phyloP scores from a whole-genome alignment of 192 early-diverging fungal species.

The Podila verticillata region DNA sequence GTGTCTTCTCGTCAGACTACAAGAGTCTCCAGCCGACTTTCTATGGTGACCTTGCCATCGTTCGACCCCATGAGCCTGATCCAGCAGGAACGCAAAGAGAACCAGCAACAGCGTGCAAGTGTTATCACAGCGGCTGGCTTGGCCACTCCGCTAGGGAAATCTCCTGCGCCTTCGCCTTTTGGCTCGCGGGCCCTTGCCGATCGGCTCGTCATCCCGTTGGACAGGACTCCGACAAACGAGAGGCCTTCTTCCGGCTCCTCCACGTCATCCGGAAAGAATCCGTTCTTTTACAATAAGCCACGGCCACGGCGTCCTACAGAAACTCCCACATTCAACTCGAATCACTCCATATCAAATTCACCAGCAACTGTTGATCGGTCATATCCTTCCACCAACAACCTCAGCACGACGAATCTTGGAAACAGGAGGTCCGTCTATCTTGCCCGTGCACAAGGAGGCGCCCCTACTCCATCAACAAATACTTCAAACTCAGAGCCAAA shows the following conservation, averaged over 20 bases:
- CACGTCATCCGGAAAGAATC: slow-evolving; percentile 42
- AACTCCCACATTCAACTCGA: neutral
- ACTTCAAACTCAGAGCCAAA: slow-evolving; percentile 10
- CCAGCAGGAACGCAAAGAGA: slow-evolving; percentile 25
- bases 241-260: slow-evolving; percentile 21
- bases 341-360: neutral
- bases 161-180: slow-evolving; percentile 5
- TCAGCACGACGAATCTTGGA: slow-evolving; percentile 26
- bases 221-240: slow-evolving; percentile 33
- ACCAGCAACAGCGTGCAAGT: neutral
- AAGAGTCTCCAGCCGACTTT: slow-evolving; percentile 31
- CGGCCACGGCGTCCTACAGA: slow-evolving; percentile 33
- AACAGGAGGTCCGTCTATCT: slow-evolving; percentile 30
- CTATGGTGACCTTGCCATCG: slow-evolving; percentile 32
- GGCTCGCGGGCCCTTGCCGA: slow-evolving; percentile 10
- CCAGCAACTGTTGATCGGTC: neutral
- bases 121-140: neutral
- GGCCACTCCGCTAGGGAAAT: neutral
- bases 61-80: slow-evolving; percentile 42
- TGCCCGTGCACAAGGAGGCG: slow-evolving; percentile 31
- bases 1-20: slow-evolving; percentile 20
- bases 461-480: slow-evolving; percentile 4
- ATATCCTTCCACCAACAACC: slow-evolving; percentile 3
- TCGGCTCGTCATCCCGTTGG: slow-evolving; percentile 24
- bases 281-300: slow-evolving; percentile 40